Base-by-base conservation (phyloP, 139 green algal genomes). In the Tetradesmus obliquus region DNA sequence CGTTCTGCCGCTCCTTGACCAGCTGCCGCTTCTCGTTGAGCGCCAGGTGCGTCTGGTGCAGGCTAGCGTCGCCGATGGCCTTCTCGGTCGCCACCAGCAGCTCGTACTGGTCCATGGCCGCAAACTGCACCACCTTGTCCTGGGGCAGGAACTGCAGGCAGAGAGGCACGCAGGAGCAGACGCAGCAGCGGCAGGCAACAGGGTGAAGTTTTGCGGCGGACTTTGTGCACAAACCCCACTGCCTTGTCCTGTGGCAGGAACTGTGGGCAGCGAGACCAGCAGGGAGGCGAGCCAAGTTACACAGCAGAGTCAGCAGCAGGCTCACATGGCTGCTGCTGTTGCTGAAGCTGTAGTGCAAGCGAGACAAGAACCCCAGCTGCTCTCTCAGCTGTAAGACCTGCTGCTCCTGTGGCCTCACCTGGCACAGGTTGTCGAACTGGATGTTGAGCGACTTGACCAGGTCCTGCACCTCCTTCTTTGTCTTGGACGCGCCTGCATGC, bases 361-460 rank as follows among this genome's bases (percentile, higher is more conserved):
- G 66, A 19, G 66, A 15, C 66, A n/a, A n/a, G 19, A 15, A 76
- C 17, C 66, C 66, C 66, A 76, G 66, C 66, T 76, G 66, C 66
- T 76, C 32, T 45, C 32, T 45, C 17, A 15, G 19, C 66, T 76
- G 66, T 19, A n/a, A 76, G 1, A 15, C 2, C 66, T n/a, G 66
- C 66, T 89, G 79, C 55, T 51, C 15, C 79, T 45, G 1, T 0
- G 22, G 1, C 8, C 72, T 7, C 81, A 97, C 96, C 95, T 98
- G 97, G 86, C 98, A 99, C 10, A 99, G 94, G 95, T 99, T 99
- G 92, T 99, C 97, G 62, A 99, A 95, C 95, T 99, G 98, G 19
- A 99, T 96, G 91, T 99, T 97, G 32, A 98, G 92, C 0, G 93
- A 79, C 19, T 93, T 93, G 54, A 98, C 91, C 15, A 96, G 76